Evolutionary conservation across 345 rosid genomes (phyloP).

Genomic region (Arabis hirsuta): DNA sequence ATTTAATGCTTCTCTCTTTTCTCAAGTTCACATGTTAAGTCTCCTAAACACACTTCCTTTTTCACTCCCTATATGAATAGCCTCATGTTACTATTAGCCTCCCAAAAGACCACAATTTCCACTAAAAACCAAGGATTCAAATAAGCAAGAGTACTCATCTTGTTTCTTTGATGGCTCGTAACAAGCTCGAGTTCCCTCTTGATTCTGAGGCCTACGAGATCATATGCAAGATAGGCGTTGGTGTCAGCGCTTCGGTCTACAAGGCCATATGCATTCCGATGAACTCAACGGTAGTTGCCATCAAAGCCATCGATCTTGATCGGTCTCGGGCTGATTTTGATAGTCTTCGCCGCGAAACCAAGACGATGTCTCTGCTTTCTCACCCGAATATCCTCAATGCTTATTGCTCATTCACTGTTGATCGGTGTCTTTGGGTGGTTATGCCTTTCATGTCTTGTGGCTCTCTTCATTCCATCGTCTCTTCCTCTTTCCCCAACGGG

Average conservation of each 20-base stretch:
- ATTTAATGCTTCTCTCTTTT: conserved; percentile 10
- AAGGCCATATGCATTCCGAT: conserved; percentile 71
- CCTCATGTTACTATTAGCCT: conserved; percentile 28
- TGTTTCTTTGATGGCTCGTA: conserved; percentile 40
- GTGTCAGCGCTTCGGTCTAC: conserved; percentile 78
- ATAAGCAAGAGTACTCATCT: neutral
- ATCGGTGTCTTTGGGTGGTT: conserved; percentile 81
- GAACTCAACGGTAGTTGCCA: conserved; percentile 67
- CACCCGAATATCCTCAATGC: conserved; percentile 84
- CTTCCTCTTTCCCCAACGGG: conserved; percentile 68
- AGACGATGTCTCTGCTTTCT: conserved; percentile 78
- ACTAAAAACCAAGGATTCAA: conserved; percentile 4
- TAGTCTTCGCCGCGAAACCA: conserved; percentile 68
- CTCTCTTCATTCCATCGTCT: conserved; percentile 77
- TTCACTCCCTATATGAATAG: conserved; percentile 35
- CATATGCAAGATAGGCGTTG: conserved; percentile 70
- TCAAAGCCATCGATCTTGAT: conserved; percentile 85
- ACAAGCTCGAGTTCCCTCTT: conserved; percentile 60
- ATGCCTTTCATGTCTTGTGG: conserved; percentile 97
- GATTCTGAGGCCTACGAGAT: conserved; percentile 65
- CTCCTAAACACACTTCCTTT: conserved; percentile 19
- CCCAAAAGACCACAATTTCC: neutral
- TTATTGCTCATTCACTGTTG: conserved; percentile 82
- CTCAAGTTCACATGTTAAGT: conserved; percentile 38
- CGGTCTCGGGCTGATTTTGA: conserved; percentile 68